These are phyloP conservation scores for Tuber borchii DNA, from an alignment of 495 filamentous ascomycete genomes.

Conservation along the genomic window DNA sequence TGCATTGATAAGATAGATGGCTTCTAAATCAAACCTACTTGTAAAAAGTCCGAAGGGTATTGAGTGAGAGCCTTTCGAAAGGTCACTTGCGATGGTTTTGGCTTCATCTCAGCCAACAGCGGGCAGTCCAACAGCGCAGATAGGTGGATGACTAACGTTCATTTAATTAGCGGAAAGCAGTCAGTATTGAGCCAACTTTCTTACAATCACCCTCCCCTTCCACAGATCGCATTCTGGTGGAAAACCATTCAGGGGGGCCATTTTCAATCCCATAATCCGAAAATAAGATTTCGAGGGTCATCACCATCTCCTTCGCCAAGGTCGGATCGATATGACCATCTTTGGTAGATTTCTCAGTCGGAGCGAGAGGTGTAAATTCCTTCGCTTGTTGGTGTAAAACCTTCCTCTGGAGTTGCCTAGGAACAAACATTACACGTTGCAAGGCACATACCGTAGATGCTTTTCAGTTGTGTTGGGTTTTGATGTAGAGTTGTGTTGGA, in stretches of 20 bases:
- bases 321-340: slow-evolving; percentile 16
- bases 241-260: slow-evolving; percentile 40
- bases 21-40: slow-evolving; percentile 11
- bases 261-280: slow-evolving; percentile 41
- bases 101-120: slow-evolving; percentile 40
- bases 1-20: not conserved
- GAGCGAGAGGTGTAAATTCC: slow-evolving; percentile 9
- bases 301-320: slow-evolving; percentile 35
- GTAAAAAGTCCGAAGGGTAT: slow-evolving; percentile 22
- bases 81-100: slow-evolving; percentile 38
- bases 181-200: slow-evolving; percentile 5
- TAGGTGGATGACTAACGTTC: slow-evolving; percentile 43
- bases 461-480: slow-evolving; percentile 4
- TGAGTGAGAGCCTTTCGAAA: slow-evolving; percentile 38
- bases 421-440: slow-evolving; percentile 43
- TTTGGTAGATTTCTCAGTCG: slow-evolving; percentile 17
- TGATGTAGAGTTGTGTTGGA: not conserved
- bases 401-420: slow-evolving; percentile 40
- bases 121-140: slow-evolving; percentile 42
- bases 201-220: slow-evolving; percentile 43
- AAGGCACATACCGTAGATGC: not conserved
- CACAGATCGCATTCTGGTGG: slow-evolving; percentile 33
- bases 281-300: slow-evolving; percentile 43
- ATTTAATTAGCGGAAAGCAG: slow-evolving; percentile 10
- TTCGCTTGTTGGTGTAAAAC: slow-evolving; percentile 7